Evolutionary conservation across 2,329 filamentous ascomycete species (phyloP).

Genomic region (Aspergillus alliaceus): DNA sequence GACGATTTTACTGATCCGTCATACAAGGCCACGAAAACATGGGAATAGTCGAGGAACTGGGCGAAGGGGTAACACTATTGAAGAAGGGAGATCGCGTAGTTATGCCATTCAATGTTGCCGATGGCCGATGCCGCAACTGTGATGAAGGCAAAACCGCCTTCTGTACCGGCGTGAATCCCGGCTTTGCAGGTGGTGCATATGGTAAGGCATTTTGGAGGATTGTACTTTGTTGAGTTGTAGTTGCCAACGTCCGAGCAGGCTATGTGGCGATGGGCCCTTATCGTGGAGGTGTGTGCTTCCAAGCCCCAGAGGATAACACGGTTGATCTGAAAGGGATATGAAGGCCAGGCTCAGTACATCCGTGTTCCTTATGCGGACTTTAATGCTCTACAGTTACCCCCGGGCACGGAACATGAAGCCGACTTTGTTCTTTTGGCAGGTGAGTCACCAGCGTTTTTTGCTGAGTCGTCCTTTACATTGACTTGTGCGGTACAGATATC

Average conservation of each 20-base stretch:
- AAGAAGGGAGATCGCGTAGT: conserved; percentile 65
- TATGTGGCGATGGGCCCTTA: conserved; percentile 52
- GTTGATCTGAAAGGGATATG: not conserved
- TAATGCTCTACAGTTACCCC: conserved; percentile 62
- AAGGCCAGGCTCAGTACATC: conserved; percentile 61
- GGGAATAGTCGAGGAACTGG: conserved; percentile 58
- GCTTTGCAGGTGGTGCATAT: conserved; percentile 61
- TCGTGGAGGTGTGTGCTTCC: conserved; percentile 42
- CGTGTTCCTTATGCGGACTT: conserved; percentile 67
- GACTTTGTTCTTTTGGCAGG: conserved; percentile 50
- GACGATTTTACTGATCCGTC: not conserved
- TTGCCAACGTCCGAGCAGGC: too few species aligned
- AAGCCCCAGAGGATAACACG: not conserved
- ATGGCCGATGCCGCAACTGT: conserved; percentile 63
- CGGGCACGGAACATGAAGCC: conserved; percentile 60
- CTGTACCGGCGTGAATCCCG: conserved; percentile 63
- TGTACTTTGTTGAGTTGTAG: not conserved
- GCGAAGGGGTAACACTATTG: conserved; percentile 59
- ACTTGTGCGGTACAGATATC: conserved; percentile 13
- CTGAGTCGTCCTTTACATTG: not conserved
- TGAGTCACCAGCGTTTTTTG: conserved; percentile 8
- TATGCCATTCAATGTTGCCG: conserved; percentile 65
- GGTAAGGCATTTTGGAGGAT: conserved; percentile 36
- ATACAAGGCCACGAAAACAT: conserved; percentile 57
- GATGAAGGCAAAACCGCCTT: conserved; percentile 66